Conservation (phyloP, 495 filamentous ascomycete species). For the Neurospora sp. region DNA sequence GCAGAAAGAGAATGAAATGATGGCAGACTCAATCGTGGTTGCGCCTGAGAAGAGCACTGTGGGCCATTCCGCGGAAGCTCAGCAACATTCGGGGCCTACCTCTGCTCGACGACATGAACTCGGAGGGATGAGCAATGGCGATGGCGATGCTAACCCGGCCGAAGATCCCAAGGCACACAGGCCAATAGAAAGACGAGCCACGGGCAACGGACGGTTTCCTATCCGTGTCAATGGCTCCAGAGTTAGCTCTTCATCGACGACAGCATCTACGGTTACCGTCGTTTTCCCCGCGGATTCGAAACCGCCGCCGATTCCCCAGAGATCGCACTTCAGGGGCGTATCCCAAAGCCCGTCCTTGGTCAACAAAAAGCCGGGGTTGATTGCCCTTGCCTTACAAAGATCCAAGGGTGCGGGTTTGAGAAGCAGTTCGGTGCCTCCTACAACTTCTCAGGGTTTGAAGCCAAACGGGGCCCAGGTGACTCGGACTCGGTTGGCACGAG, state of each 20-base stretch:
- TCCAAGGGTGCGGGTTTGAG: conserved; percentile 55
- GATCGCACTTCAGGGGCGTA: conserved; percentile 62
- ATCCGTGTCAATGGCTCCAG: conserved; percentile 56
- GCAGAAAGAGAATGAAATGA: neutral
- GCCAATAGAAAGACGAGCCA: neutral
- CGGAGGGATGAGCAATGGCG: neutral
- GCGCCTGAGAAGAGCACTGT: neutral
- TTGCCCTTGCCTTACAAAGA: conserved; percentile 53
- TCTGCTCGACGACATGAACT: neutral
- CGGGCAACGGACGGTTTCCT: conserved; percentile 63
- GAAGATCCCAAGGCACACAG: neutral
- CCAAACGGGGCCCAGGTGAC: neutral
- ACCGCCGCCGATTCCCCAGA: conserved; percentile 56
- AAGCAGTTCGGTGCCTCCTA: conserved; percentile 70
- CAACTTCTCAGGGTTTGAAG: conserved; percentile 43
- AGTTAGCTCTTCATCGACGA: conserved; percentile 1
- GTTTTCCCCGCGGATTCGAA: conserved; percentile 38
- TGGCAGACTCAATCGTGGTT: neutral
- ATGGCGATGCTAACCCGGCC: neutral
- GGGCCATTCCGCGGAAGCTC: neutral
- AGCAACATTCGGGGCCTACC: neutral
- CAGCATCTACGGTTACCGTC: conserved; percentile 5
- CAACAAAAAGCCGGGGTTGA: conserved; percentile 52
- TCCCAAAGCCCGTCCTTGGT: conserved; percentile 51
- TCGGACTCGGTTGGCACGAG: neutral